Evolutionary conservation across 2,329 filamentous ascomycete genomes (phyloP).

Genomic region (Sclerotinia glacialis): DNA sequence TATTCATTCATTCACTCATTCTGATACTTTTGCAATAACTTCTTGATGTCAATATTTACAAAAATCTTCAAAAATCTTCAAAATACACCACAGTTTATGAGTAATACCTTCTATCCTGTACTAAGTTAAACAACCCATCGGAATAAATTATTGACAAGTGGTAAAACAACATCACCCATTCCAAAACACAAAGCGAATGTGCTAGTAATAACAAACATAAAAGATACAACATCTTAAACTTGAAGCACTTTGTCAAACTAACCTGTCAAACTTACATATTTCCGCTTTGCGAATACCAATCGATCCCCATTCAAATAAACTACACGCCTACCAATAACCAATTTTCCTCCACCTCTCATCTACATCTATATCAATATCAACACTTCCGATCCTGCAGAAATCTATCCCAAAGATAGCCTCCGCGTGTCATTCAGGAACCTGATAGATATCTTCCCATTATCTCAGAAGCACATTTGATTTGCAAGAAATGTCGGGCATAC

Average conservation of each 20-base stretch:
- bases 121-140: not conserved
- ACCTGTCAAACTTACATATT: constrained; percentile 18
- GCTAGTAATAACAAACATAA: not conserved
- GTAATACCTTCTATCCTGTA: not conserved
- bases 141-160: constrained; percentile 13
- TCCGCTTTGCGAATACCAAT: not conserved
- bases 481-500: constrained; percentile 57
- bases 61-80: too few species aligned
- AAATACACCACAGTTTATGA: not conserved
- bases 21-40: not conserved
- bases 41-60: not conserved
- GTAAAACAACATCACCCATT: not conserved
- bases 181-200: not conserved
- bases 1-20: too few species aligned
- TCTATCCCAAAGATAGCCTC: constrained; percentile 1
- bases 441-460: constrained; percentile 8
- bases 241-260: constrained; percentile 9
- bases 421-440: not conserved
- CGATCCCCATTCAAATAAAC: not conserved
- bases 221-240: constrained; percentile 12
- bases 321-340: constrained; percentile 14
- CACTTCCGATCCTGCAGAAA: constrained; percentile 18
- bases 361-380: not conserved
- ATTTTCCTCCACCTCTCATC: constrained; percentile 4
- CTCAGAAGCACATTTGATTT: not conserved